Evolutionary conservation across 1,284 basidiomycete genomes (phyloP).

Genomic region (Trametes polyzona): DNA sequence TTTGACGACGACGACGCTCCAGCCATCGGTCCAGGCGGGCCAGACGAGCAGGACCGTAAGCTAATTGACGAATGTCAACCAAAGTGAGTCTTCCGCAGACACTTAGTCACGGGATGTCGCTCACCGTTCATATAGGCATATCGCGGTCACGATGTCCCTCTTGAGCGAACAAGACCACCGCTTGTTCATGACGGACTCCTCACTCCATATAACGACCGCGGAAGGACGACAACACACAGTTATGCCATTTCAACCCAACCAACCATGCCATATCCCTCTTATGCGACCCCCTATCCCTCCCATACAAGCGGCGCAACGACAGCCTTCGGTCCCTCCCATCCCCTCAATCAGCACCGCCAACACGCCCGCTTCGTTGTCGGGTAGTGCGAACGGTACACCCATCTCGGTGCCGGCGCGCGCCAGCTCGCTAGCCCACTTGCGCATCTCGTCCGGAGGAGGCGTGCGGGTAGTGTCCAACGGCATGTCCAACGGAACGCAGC

Average conservation of each 20-base stretch:
- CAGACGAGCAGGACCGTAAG: constrained; percentile 68
- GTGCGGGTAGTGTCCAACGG: constrained; percentile 46
- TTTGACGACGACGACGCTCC: constrained; percentile 71
- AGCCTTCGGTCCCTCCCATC: constrained; percentile 9
- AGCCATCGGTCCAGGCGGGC: constrained; percentile 58
- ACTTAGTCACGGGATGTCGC: not conserved
- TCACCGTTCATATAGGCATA: constrained; percentile 43
- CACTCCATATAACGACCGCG: constrained; percentile 43
- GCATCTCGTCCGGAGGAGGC: constrained; percentile 58
- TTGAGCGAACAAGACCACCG: constrained; percentile 50
- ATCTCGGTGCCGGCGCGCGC: constrained; percentile 53
- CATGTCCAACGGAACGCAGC: constrained; percentile 18
- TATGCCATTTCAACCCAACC: constrained; percentile 26
- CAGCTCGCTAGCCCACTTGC: constrained; percentile 52
- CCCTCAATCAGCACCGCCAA: constrained; percentile 18
- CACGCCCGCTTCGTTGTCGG: constrained; percentile 28
- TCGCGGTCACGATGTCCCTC: constrained; percentile 61
- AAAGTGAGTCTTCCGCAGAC: constrained; percentile 45
- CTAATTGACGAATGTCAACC: constrained; percentile 73
- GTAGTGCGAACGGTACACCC: constrained; percentile 37
- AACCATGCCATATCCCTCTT: not conserved
- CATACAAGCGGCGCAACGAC: constrained; percentile 15
- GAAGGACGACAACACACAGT: constrained; percentile 23
- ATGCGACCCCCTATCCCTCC: constrained; percentile 11
- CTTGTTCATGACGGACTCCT: constrained; percentile 48